A percentile compares a stretch with the other conserved stretches of the same genome.
These are phyloP conservation scores for Moricandia moricandioides DNA, from an alignment of 345 rosid species.

Conservation along the genomic window DNA sequence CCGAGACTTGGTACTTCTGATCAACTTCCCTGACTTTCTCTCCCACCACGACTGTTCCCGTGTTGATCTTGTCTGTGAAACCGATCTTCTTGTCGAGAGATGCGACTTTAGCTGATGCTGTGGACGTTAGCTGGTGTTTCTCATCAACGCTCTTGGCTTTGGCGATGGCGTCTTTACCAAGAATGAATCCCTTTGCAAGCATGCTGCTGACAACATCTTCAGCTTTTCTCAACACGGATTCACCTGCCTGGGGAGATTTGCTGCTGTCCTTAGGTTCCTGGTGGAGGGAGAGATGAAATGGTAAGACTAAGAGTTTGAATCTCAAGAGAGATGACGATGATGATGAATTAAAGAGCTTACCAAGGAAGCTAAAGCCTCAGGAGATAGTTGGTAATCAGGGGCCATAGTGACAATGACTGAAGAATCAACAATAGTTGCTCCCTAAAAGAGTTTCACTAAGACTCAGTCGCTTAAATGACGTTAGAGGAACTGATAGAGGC, in stretches of 20 bases:
- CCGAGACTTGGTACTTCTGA: slow-evolving; percentile 89
- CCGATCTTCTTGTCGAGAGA: slow-evolving; percentile 86
- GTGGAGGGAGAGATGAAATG: slow-evolving; percentile 10
- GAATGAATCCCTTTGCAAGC: slow-evolving; percentile 88
- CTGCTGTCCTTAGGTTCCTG: slow-evolving; percentile 48
- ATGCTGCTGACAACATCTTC: slow-evolving; percentile 88
- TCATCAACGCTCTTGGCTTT: slow-evolving; percentile 86
- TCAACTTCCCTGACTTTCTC: slow-evolving; percentile 92
- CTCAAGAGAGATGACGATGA: neutral
- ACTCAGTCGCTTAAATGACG: neutral
- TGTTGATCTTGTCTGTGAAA: slow-evolving; percentile 72
- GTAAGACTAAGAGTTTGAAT: neutral
- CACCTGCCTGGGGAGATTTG: slow-evolving; percentile 52
- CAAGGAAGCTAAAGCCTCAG: slow-evolving; percentile 54
- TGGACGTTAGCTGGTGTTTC: slow-evolving; percentile 82
- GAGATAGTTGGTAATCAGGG: slow-evolving; percentile 80
- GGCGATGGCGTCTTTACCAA: slow-evolving; percentile 90
- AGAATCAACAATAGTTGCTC: slow-evolving; percentile 88
- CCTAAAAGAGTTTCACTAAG: slow-evolving; percentile 37
- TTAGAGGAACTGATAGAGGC: neutral
- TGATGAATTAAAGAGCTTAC: slow-evolving; percentile 43
- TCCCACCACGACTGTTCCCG: slow-evolving; percentile 66
- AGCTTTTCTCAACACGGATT: slow-evolving; percentile 70
- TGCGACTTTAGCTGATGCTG: slow-evolving; percentile 82
- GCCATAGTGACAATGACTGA: slow-evolving; percentile 62